Evolutionary conservation across 2,329 filamentous ascomycete genomes (phyloP), one percentile per base, ranked within the genome.

Genomic region (Chaetomium sp.): DNA sequence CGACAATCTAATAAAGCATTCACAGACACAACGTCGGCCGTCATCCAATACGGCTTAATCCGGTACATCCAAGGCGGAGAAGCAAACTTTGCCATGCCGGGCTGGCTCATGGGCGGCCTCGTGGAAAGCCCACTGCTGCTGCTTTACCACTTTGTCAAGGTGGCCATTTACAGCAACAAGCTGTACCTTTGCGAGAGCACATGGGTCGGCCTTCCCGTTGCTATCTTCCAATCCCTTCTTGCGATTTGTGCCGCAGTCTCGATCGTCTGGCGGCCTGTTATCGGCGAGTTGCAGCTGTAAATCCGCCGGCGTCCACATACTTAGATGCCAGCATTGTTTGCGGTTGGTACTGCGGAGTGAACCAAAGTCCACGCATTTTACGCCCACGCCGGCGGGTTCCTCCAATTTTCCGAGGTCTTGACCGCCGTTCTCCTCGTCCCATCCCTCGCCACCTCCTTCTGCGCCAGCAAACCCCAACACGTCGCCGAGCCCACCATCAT

Each of bases 1-100:
- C 37, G 8, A 8, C 37, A 38, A 38, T 9, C 12, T 38, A 12
- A 8, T 9, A 8, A 9, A 12, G 12, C 37, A 38, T 38, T 9
- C 6, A 14, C 19, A 53, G 33, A 56, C 36, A 33, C 19, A 2
- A 10, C 14, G 1, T 37, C 56, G 6, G 34, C n/a, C 3, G 56
- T 59, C 44, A 59, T 57, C 51, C 57, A 59, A 49, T 43, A 19
- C 8, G 51, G 57, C 1, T 59, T 59, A 38, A 50, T 56, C 33
- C 49, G 47, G 5, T 59, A 59, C 37, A 43, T 59, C 6, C 57
- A 59, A 37, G 46, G 49, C 7, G 57, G 57, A 6, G 57, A 59
- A 14, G 43, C 35, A 14, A 52, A 54, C 35, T 56, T 56, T 51
- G 50, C 53, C 6, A 50, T 53, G 34, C 49, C 53, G 2, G 57